A percentile compares a stretch with the other conserved stretches of the same genome.
Evolutionary conservation across 352 stramenopile genomes (phyloP).

Genomic region (Globisporangium heterothallicum): DNA sequence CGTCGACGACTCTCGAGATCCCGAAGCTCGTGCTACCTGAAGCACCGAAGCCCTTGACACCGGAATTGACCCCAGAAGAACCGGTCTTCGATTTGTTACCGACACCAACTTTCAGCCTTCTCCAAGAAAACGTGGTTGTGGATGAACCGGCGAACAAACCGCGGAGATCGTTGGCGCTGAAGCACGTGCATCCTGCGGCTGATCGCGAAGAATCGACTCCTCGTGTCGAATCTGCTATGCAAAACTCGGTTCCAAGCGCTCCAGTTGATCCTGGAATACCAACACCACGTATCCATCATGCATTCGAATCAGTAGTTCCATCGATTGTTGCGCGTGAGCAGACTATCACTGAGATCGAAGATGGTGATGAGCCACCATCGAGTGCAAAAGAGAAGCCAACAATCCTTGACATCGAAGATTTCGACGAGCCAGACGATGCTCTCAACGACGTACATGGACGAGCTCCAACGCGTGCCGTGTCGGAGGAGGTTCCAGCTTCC

Average conservation of each 20-base stretch:
- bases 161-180: not conserved
- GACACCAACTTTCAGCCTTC: not conserved
- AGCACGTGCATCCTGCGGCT: not conserved
- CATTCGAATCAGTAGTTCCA: not conserved
- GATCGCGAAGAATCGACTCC: not conserved
- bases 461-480: too few relatives aligned
- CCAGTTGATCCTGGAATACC: not conserved
- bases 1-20: constrained; percentile 5
- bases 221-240: not conserved
- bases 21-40: not conserved
- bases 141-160: not conserved
- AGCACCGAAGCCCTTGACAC: not conserved
- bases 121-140: not conserved
- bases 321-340: not conserved
- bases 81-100: constrained; percentile 5
- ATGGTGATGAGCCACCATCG: not conserved
- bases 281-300: not conserved
- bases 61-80: constrained; percentile 6
- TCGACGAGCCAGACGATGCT: not conserved
- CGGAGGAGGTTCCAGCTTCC: too few relatives aligned
- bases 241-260: not conserved
- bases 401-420: not conserved
- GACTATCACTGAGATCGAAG: not conserved
- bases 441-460: too few relatives aligned
- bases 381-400: not conserved